These are phyloP conservation scores for Ophiostoma australiae DNA, from an alignment of 2,329 filamentous ascomycete genomes.

Conservation along the genomic window DNA sequence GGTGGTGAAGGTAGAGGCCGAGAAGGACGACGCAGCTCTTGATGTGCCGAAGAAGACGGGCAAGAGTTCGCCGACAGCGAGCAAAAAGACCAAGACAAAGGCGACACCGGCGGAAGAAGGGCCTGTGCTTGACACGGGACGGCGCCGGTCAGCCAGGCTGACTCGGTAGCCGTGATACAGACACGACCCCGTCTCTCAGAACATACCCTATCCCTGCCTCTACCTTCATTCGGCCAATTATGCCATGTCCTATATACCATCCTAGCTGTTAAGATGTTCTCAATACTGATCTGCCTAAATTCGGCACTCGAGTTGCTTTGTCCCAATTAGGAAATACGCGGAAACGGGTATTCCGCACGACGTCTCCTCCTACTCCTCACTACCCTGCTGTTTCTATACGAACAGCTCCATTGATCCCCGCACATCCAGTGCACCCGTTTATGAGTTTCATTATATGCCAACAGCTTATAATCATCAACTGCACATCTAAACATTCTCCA, in stretches of 20 bases:
- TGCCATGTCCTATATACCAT: background rate
- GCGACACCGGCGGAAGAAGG: conserved; percentile 17
- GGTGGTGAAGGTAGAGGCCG: conserved; percentile 5
- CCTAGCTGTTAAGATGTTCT: background rate
- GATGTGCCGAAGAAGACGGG: background rate
- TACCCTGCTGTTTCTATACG: background rate
- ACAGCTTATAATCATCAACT: background rate
- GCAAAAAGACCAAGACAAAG: conserved; percentile 23
- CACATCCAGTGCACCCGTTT: background rate
- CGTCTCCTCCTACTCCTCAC: background rate
- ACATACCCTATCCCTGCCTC: background rate
- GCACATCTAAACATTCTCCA: background rate
- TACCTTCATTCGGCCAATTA: background rate
- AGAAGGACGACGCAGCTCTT: background rate
- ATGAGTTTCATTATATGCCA: background rate
- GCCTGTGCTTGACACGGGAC: conserved; percentile 12
- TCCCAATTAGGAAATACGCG: background rate
- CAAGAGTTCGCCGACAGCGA: conserved; percentile 9
- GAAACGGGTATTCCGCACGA: conserved; percentile 4
- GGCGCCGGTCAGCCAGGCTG: conserved; percentile 23
- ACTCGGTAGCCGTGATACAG: background rate
- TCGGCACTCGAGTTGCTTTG: background rate
- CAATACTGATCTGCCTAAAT: conserved; percentile 4
- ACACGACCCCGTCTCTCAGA: background rate
- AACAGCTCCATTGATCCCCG: background rate